Evolutionary conservation across 2,329 filamentous ascomycete genomes (phyloP), one percentile per base, ranked within the genome.

Genomic region (Decorospora gaudefroyi): DNA sequence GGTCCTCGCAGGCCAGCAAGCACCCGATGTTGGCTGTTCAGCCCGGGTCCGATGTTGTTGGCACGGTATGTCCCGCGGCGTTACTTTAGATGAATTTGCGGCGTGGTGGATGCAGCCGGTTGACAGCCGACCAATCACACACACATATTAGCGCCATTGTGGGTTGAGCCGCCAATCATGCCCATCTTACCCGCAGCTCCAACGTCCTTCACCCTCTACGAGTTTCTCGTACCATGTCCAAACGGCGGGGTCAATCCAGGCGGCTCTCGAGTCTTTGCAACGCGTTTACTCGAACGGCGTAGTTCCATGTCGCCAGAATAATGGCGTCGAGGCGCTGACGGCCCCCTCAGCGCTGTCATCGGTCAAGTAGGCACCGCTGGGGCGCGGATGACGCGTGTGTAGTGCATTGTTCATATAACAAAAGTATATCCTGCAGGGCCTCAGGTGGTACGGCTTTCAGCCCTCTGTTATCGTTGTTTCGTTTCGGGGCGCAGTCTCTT

Each of bases 321-420:
- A 25, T 26, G 35, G 25, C 36, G 46, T 46, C 26, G 41, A 46
- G 37, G 21, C 34, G 28, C 34, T 32, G 32, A 34, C 12, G 37
- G 35, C 22, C 22, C 43, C 22, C 25, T 45, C 26, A 33, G 38
- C 40, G 28, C 30, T 44, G 36, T 27, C 36, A 39, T 35, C 21
- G 23, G 30, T 46, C 31, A 43, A 33, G 35, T 15, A 58, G 42
- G 59, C 56, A 58, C 45, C 33, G 46, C 45, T 48, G 46, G 48
- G 58, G 58, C 56, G 56, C 44, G 29, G 55, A 57, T 32, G 52
- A 45, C 51, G 55, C 59, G 42, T 51, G 49, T 51, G 53, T 53
- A 43, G 56, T 62, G 57, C 50, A 38, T 53, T n/a, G n/a, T n/a
- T 61, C 59, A 64, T 67, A 67, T 67, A 67, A 49, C 45, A 43